A percentile compares a stretch with the other conserved stretches of the same genome.
phyloP scores from a whole-genome alignment of 345 rosid species.

The Aquilaria yunnanensis region DNA sequence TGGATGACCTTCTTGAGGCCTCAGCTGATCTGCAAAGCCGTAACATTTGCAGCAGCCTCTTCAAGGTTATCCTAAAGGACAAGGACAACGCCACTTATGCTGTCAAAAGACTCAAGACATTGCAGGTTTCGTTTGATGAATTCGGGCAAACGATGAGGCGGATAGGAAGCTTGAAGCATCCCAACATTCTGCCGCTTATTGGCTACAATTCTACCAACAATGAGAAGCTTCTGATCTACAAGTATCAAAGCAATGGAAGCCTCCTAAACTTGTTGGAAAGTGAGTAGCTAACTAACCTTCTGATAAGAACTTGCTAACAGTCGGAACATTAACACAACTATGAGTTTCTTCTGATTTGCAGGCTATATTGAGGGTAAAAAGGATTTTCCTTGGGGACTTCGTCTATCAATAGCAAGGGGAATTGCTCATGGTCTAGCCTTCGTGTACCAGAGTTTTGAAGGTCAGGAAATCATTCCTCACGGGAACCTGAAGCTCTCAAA shows the following conservation, averaged over 20 bases:
- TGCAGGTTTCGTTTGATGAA: conserved; percentile 35
- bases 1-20: conserved; percentile 56
- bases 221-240: conserved; percentile 52
- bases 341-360: conserved; percentile 9
- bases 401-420: conserved; percentile 41
- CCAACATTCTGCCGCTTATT: conserved; percentile 45
- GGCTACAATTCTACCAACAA: conserved; percentile 37
- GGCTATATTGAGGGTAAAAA: conserved; percentile 42
- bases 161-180: conserved; percentile 51
- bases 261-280: conserved; percentile 38
- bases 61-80: conserved; percentile 30
- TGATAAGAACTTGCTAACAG: no score
- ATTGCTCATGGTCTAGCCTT: conserved; percentile 45
- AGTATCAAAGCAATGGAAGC: conserved; percentile 51
- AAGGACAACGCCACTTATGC: conserved; percentile 37
- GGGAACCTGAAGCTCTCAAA: conserved; percentile 69
- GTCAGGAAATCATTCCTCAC: conserved; percentile 29
- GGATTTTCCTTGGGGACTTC: conserved; percentile 47
- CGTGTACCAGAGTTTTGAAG: conserved; percentile 31
- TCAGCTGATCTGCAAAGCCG: conserved; percentile 48
- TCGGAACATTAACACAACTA: not conserved
- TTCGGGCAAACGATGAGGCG: conserved; percentile 34
- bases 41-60: conserved; percentile 42
- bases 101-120: conserved; percentile 47
- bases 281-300: conserved; percentile 11